Evolutionary conservation across 2,329 filamentous ascomycete species (phyloP), one percentile per base, ranked within the genome.

Genomic region (Verticillium tricorpus): DNA sequence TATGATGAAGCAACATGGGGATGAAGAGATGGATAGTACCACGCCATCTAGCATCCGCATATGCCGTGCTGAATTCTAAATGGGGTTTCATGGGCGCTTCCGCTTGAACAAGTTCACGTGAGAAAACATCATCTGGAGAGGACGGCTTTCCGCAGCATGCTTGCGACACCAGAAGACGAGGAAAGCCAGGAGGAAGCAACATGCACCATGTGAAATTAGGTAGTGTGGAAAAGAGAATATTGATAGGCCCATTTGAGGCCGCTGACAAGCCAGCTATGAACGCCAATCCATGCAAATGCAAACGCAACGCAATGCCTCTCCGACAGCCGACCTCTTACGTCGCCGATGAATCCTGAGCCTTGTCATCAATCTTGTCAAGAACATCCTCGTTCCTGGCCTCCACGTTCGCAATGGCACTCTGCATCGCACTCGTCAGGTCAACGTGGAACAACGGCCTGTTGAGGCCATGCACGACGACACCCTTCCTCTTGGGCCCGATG

Each of bases 381-480:
- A 52, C 45, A 52, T 11, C 17, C 45, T 52, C 45, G 17, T 56
- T 25, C 54, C 54, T 56, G 5, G 80, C 82, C 74, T 92, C 85
- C 0, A 91, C 84, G 67, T 96, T 96, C 34, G 89, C 86, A 69
- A 97, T 86, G 2, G 93, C 94, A 68, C 89, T 92, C 75, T 97
- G 91, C 68, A 98, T 76, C 7, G 95, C 95, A 70, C 89, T 93
- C 4, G 92, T 95, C 59, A 98, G 77, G 73, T 98, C 95, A 60
- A 97, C 86, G 72, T 99, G 95, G 84, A 99, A 98, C 67, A 97
- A 84, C 5, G 95, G 94, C 68, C 91, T 80, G 74, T 96, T 95
- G 65, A 96, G 78, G n/a, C 94, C 91, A 67, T 93, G 89, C 17
- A 98, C 88, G 5, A 91, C 83, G 1, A 90, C 88, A 32, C 72